Base-by-base conservation (phyloP, 164 flowering plant species). In the Taxillus chinensis region DNA sequence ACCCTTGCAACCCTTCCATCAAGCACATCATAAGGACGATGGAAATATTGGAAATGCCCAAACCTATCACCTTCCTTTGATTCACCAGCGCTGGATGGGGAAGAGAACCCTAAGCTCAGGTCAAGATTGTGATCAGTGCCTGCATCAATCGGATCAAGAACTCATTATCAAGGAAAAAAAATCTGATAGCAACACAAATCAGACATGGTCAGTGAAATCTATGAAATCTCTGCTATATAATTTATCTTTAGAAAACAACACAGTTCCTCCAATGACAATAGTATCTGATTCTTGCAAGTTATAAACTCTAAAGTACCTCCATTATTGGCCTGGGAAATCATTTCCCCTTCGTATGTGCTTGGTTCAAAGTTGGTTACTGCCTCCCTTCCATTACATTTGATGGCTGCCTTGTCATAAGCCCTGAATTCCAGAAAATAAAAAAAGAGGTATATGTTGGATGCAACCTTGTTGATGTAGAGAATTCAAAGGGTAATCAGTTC, bases 361-460 rank as follows among this genome's bases (percentile, higher is more conserved):
- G 86, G 83, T 74, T 88, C 97, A 68, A 93, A 90, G 73, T 90
- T 93, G 69, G 97, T 90, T 63, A 90, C 88, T 3, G 97, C 96
- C 58, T 88, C 98, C 68, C 84, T 80, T 68, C 98, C 97, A 75
- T 81, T 90, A 57, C 82, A 92, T 73, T 80, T 80, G 74, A 86
- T 86, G 39, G 97, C 99, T 12, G 99, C 97, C 81, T 78, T 81
- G 71, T 93, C 96, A 78, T 93, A 93, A 68, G 99, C 95, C 96
- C 99, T 93, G 78, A 68, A 76, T 75, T 75, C 43, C 79, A 79
- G 45, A 78, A 75, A 81, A 71, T 41, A 67, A 78, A 73, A 81
- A 68, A 54, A 73, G 68, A 13, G 66, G 70, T 17, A 72, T 39
- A 66, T 70, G 81, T 82, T 74, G 80, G 80, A 68, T 63, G 79